Evolutionary conservation across 1,139 yeast genomes (phyloP).

Genomic region (Hanseniaspora uvarum): DNA sequence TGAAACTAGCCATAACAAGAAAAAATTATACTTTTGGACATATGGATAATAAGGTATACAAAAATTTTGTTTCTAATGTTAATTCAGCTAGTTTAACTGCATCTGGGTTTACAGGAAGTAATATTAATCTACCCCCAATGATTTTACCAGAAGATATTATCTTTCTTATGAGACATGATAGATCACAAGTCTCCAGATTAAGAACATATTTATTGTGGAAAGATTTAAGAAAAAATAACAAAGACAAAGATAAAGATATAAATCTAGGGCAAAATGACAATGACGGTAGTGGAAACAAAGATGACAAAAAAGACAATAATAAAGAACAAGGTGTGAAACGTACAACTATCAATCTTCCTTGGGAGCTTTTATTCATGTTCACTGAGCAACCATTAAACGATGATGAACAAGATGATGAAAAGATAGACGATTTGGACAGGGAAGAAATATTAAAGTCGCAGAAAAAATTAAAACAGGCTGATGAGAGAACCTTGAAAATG

Average conservation of each 20-base stretch:
- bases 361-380: constrained; percentile 94
- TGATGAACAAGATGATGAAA: constrained; percentile 42
- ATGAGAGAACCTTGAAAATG: constrained; percentile 86
- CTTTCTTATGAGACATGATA: constrained; percentile 82
- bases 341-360: constrained; percentile 74
- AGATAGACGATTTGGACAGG: constrained; percentile 59
- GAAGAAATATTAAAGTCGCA: constrained; percentile 85
- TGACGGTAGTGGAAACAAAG: constrained; percentile 28
- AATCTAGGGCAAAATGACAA: constrained; percentile 22
- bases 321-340: constrained; percentile 58
- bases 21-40: constrained; percentile 3
- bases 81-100: not conserved
- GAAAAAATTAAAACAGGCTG: constrained; percentile 82
- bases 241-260: constrained; percentile 82
- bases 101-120: constrained; percentile 58
- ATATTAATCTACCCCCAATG: constrained; percentile 69
- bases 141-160: constrained; percentile 89
- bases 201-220: constrained; percentile 93
- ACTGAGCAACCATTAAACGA: constrained; percentile 79
- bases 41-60: not conserved
- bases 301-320: constrained; percentile 34
- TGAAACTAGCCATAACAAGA: constrained; percentile 4
- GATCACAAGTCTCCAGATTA: constrained; percentile 83
- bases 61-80: not conserved
- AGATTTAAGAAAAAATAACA: constrained; percentile 92